Evolutionary conservation across 257 asterid genomes (phyloP).

Genomic region (Nicotiana paniculata): DNA sequence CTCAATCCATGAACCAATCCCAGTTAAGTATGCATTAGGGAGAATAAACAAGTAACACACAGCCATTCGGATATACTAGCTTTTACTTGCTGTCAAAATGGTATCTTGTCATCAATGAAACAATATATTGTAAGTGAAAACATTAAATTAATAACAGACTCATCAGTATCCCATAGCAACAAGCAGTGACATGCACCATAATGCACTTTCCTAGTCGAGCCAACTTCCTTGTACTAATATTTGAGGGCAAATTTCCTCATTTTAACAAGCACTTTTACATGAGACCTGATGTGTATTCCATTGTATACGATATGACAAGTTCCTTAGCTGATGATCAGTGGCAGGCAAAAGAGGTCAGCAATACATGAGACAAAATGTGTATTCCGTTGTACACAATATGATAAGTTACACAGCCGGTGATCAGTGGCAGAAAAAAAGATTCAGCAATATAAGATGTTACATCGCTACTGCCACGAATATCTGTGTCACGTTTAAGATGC

Average conservation of each 20-base stretch:
- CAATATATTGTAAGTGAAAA: background rate
- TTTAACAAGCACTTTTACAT: background rate
- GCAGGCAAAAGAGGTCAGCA: background rate
- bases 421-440: background rate
- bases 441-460: background rate
- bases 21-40: background rate
- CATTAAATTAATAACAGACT: background rate
- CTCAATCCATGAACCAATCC: background rate
- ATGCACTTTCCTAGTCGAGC: background rate
- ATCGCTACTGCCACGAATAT: background rate
- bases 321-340: background rate
- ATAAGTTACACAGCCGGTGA: background rate
- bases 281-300: background rate
- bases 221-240: background rate
- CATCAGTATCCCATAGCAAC: background rate
- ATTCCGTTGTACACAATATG: background rate
- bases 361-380: background rate
- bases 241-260: background rate
- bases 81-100: background rate
- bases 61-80: background rate
- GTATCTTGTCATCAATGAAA: background rate
- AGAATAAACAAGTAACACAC: background rate
- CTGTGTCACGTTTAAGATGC: background rate
- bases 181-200: background rate
- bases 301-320: background rate